Base-by-base conservation (phyloP, 768 basidiomycete species). In the Filobasidium wieringae region DNA sequence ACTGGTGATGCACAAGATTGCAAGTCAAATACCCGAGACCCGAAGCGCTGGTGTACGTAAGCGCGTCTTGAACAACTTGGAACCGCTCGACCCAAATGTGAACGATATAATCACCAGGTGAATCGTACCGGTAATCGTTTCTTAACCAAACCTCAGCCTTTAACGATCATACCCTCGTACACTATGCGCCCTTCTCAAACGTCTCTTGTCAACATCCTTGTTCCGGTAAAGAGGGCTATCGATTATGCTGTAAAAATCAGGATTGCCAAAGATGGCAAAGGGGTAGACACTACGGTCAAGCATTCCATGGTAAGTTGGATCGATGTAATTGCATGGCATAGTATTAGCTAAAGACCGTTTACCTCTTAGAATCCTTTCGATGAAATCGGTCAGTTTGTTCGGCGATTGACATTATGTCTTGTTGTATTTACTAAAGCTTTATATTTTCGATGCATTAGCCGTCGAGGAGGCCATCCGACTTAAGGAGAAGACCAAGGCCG, bases 181-280 rank as follows among this genome's bases (percentile, higher is more conserved):
- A 63, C 9, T 9, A 93, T 91, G 90, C 80, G 84, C 63, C 84
- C 89, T 8, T 82, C 88, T 39, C 75, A 84, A 36, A 75, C 77
- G 17, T 80, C 82, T 49, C 77, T 87, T 62, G 79, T 96, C 66
- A 87, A 92, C 75, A 84, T 96, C 57, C 84, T 97, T 52, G 91
- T 96, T 7, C 92, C 92, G 26, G 82, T 96, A 50, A 97, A 97
- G 78, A 80, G 92, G 83, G 88, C 67, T 62, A 95, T 99, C 52
- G 95, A 97, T 77, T 99, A 88, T 82, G 86, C 90, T 3, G 90
- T 93, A 76, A 97, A 96, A 80, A 95, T 99, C 77, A 87, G 93
- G 52, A 89, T 99, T 51, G 93, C 93, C 72, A 82, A 90, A 6
- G 84, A 86, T 64, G 89, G 95, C 70, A 95, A 90, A 33, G 95